Conservation (phyloP, 2,329 filamentous ascomycete genomes). For the Escovopsis sp. region DNA sequence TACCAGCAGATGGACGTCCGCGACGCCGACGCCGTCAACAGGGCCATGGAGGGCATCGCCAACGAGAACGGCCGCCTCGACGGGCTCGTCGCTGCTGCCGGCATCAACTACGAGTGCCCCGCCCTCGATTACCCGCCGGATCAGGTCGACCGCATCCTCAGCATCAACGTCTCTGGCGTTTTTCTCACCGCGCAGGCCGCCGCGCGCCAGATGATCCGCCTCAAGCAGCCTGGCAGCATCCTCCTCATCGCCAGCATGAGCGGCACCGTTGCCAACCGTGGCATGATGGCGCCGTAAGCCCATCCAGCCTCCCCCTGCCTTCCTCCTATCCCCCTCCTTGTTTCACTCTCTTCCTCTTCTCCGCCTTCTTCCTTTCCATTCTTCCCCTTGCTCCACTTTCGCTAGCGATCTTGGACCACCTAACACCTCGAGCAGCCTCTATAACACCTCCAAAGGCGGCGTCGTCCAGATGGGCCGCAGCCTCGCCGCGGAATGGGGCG, state of each 20-base stretch:
- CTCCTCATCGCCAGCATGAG: constrained; percentile 58
- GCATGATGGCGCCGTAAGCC: constrained; percentile 42
- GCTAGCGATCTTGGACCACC: no score
- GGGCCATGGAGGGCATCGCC: constrained; percentile 52
- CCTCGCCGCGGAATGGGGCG: constrained; percentile 58
- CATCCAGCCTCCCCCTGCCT: not conserved
- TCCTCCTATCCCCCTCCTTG: no score
- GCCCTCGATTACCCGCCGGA: constrained; percentile 68
- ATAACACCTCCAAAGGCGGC: constrained; percentile 63
- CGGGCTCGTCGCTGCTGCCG: constrained; percentile 55
- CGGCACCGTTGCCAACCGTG: constrained; percentile 48
- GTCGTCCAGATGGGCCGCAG: constrained; percentile 58
- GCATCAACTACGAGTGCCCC: constrained; percentile 68
- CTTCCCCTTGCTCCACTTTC: constrained; percentile 1
- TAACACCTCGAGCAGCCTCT: constrained; percentile 31
- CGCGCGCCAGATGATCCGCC: constrained; percentile 56
- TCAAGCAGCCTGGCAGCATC: constrained; percentile 43
- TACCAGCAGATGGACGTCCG: constrained; percentile 74
- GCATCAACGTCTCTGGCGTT: constrained; percentile 73
- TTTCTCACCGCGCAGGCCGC: constrained; percentile 80
- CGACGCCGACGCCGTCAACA: constrained; percentile 51
- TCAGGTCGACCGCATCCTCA: constrained; percentile 63
- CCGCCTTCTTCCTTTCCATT: no score
- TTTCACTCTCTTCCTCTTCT: no score
- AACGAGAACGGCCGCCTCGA: constrained; percentile 57